Base-by-base conservation (phyloP, 2,329 filamentous ascomycete genomes). In the Colletotrichum orbiculare region DNA sequence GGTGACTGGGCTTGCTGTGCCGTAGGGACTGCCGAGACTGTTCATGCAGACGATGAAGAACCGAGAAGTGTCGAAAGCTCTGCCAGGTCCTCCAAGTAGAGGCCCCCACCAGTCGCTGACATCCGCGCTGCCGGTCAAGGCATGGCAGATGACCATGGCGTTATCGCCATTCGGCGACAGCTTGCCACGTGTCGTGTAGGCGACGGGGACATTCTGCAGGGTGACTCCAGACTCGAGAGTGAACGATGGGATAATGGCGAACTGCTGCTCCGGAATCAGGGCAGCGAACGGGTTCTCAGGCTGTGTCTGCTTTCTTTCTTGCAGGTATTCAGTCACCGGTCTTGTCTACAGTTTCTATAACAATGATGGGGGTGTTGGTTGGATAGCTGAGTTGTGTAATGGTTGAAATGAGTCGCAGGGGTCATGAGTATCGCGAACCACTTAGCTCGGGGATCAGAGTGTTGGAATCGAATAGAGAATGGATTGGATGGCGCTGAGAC, bases 11-110 rank as follows among this genome's bases (percentile, higher is more conserved):
- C 92, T 95, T n/a, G 91, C 92, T 63, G 91, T 93, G 37, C 93
- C 93, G 73, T 96, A 96, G 0, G 93, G 93, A 72, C 91, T 95
- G 49, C 93, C 93, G 52, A 94, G 77, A 75, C 91, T 93, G 80
- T 96, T 96, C 83, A 95, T 90, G 77, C 92, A 96, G 52, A 96
- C 87, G 63, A 96, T 85, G 75, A 94, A 96, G 83, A 96, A 96
- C 67, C 91, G 85, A 17, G 91, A 92, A 50, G 88, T 90, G 75
- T 96, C 93, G 73, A 96, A 95, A 2, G 91, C 91, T 69, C 90
- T 87, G 1, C 92, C 92, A 55, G 91, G 86, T 0, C 92, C 91
- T 39, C 92, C 92, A 2, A 96, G 84, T 15, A 96, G 81, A 41
- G 92, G 92, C 1, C 92, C 92, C 93, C 93, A 96, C 93, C 93